Base-by-base conservation (phyloP, 768 basidiomycete species). In the Polyporus arcularius region DNA sequence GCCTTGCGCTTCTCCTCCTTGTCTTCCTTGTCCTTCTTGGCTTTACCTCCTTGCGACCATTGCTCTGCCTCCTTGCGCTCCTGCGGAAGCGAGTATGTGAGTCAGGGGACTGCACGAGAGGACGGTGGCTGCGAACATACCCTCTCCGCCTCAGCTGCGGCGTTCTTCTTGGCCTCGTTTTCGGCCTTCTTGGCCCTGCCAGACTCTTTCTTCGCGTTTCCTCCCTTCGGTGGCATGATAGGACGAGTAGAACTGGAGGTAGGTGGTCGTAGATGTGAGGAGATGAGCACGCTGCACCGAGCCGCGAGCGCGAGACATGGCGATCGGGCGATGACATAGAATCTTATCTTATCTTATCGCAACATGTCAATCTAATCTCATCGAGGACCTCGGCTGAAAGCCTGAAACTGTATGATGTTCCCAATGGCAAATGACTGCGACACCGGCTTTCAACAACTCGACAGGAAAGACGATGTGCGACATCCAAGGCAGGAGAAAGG, bases 171-270 rank as follows among this genome's bases (percentile, higher is more conserved):
- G 9, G 83, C 79, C 71, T 93, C 92, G 71, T 94, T 95, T 70
- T 95, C 91, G 28, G 92, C 92, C 73, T 97, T 97, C 77, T 93
- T 95, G 0, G 94, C 89, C 55, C 90, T 76, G 4, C 95, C 94
- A 45, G 85, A 76, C 74, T 96, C 95, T 73, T 96, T 96, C 86
- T 96, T 97, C 58, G 92, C 80, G 79, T 94, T 96, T 67, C 82
- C 85, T 63, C 88, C 90, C 74, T 92, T 93, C 1, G 95, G 94
- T 50, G 95, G 75, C 95, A 96, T 95, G 32, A 6, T 50, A n/a
- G 8, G 41, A 28, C 3, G 18, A 4, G 5, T 8, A 15, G 32
- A 40, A 35, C 43, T 5, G 42, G 5, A 32, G 35, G n/a, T 49
- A 12, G 21, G 31, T 43, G 32, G 38, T 16, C 15, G 14, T 16